Evolutionary conservation across 441 rosid species (phyloP).

Genomic region (Jatropha podagrica): DNA sequence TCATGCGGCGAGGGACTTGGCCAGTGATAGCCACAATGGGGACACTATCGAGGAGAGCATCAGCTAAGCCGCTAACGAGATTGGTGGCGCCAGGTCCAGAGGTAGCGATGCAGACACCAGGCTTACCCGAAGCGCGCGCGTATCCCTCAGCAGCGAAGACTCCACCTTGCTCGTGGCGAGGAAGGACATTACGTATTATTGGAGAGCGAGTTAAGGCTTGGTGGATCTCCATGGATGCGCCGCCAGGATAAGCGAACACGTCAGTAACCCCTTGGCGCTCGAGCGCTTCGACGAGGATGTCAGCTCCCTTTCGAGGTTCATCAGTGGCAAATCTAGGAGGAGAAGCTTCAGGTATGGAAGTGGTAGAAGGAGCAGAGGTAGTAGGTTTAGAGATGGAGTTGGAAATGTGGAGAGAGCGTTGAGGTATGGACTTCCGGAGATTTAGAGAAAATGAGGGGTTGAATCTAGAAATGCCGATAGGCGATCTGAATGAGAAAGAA

Average conservation of each 20-base stretch:
- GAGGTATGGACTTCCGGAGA: conserved; percentile 14
- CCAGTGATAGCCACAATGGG: conserved; percentile 94
- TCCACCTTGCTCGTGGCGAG: conserved; percentile 97
- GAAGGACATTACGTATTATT: conserved; percentile 70
- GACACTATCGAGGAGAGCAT: conserved; percentile 84
- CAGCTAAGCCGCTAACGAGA: conserved; percentile 90
- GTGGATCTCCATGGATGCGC: conserved; percentile 96
- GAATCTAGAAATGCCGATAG: conserved; percentile 23
- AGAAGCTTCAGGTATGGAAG: conserved; percentile 21
- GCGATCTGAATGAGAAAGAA: conserved; percentile 31
- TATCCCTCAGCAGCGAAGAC: conserved; percentile 93
- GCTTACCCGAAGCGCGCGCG: conserved; percentile 76
- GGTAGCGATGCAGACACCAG: conserved; percentile 92
- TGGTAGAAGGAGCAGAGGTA: conserved; percentile 15
- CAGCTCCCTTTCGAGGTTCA: conserved; percentile 90
- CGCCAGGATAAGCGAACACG: conserved; percentile 92
- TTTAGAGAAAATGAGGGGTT: conserved; percentile 30
- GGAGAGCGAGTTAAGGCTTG: conserved; percentile 84
- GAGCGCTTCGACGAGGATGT: conserved; percentile 88
- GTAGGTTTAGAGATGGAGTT: conserved; percentile 28
- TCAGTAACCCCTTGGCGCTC: conserved; percentile 80
- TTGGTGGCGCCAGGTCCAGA: conserved; percentile 98
- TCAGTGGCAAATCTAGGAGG: conserved; percentile 50
- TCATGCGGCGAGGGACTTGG: conserved; percentile 95
- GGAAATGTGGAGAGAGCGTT: conserved; percentile 30